phyloP scores from a whole-genome alignment of 371 early-diverging fungal species.

The Dichotomocladium elegans region DNA sequence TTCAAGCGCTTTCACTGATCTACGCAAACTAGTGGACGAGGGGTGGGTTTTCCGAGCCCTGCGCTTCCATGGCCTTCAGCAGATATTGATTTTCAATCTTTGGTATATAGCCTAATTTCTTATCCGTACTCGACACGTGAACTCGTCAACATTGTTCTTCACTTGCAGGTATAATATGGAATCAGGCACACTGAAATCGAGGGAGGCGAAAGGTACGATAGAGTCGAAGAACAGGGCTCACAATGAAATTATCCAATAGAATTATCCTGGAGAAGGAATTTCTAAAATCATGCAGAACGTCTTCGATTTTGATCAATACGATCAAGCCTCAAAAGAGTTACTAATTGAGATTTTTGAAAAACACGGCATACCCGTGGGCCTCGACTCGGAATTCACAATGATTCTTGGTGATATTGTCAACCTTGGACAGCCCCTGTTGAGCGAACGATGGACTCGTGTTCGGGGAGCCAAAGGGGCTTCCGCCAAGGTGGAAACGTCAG shows the following conservation, averaged over 20 bases:
- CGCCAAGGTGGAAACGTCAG: slow-evolving; percentile 15
- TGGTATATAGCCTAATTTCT: slow-evolving; percentile 41
- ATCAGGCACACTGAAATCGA: neutral
- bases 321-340: slow-evolving; percentile 58
- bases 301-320: slow-evolving; percentile 83
- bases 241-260: slow-evolving; percentile 5
- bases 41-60: slow-evolving; percentile 24
- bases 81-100: too few relatives aligned
- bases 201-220: too few relatives aligned
- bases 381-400: slow-evolving; percentile 70
- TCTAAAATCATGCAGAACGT: slow-evolving; percentile 76
- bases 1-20: slow-evolving; percentile 71
- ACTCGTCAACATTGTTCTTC: slow-evolving; percentile 75
- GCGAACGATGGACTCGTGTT: slow-evolving; percentile 62
- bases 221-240: neutral
- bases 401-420: slow-evolving; percentile 54
- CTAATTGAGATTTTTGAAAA: slow-evolving; percentile 74
- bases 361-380: slow-evolving; percentile 74
- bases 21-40: slow-evolving; percentile 74
- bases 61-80: neutral
- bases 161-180: slow-evolving; percentile 53
- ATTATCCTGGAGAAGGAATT: slow-evolving; percentile 71
- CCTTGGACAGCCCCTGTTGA: slow-evolving; percentile 49
- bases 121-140: slow-evolving; percentile 90
- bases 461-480: slow-evolving; percentile 7